Evolutionary conservation across 2,329 filamentous ascomycete genomes (phyloP), one percentile per base, ranked within the genome.

Genomic region (Didymella pomorum): DNA sequence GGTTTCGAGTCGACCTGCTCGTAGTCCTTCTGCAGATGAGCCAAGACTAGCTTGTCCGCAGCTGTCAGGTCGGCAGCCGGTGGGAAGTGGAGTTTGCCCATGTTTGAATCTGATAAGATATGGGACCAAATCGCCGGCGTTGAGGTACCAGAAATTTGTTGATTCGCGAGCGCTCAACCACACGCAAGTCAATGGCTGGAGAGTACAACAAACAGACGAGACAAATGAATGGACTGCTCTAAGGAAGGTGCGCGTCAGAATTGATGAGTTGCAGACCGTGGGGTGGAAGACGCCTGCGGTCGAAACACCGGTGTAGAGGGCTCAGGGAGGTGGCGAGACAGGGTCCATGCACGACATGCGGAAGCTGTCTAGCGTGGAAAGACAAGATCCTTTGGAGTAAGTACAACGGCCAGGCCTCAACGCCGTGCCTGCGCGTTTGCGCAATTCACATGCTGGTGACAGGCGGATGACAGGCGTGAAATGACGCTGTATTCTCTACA

Each of bases 1-100:
- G 48, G 16, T 9, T 35, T 35, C 14, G 62, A 55, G 20, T 66
- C 60, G 28, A 64, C 42, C 16, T 61, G 44, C 21, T 73, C 69
- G 25, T 70, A 72, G 46, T 75, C 66, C 42, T 70, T 73, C 46
- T 71, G 62, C 33, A 76, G 50, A 16, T 73, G 61, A 7, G 67
- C 62, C 44, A 76, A 33, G 18, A 76, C 71, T 43, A 74, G 55
- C 25, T 68, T 71, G 48, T 76, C 73, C 35, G 69, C 69, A 7
- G 52, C 59, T 4, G 72, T 74, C 12, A 76, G 69, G 49, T 73
- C 68, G 41, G 68, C 68, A 63, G 73, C 71, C 12, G 65, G 66
- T 50, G 68, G 65, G 44, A 72, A 74, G 39, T 70, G 65, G 5
- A 76, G 61, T 44, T 69, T 69, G 58, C 71, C 71, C 71, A 74